phyloP scores from a whole-genome alignment of 148 eudicot genomes.

The Chenopodium suecicum region DNA sequence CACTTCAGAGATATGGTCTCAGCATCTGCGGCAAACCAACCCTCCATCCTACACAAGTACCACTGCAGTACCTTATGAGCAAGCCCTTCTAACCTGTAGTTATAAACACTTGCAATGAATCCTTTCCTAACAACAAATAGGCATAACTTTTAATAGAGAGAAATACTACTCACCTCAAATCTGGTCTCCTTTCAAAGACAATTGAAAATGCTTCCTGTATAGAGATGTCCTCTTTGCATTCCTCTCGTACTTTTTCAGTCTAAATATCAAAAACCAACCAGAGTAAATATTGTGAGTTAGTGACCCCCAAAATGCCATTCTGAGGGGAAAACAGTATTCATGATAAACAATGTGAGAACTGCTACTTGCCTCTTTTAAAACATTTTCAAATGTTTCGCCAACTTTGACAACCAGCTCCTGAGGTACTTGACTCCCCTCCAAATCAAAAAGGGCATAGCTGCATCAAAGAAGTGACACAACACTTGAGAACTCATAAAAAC shows the following conservation, averaged over 20 bases:
- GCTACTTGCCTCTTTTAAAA: constrained; percentile 68
- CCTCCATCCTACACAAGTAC: constrained; percentile 99
- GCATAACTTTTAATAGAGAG: neutral
- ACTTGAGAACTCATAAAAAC: neutral
- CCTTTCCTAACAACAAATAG: neutral
- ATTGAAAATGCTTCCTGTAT: constrained; percentile 66
- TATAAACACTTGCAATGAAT: constrained; percentile 9
- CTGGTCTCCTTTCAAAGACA: constrained; percentile 84
- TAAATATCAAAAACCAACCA: constrained; percentile 29
- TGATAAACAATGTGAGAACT: neutral
- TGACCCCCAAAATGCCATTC: constrained; percentile 5
- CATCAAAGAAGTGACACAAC: constrained; percentile 9
- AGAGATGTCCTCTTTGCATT: constrained; percentile 71
- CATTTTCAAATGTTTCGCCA: constrained; percentile 79
- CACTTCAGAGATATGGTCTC: constrained; percentile 85
- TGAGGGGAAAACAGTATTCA: neutral
- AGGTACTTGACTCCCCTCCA: constrained; percentile 93
- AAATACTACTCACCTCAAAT: constrained; percentile 48
- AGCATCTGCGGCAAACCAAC: constrained; percentile 99
- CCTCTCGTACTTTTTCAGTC: constrained; percentile 74
- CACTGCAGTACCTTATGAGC: constrained; percentile 94
- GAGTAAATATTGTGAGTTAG: constrained; percentile 2
- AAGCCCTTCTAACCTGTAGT: constrained; percentile 84
- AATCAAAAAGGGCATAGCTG: constrained; percentile 95
- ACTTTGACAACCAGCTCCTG: constrained; percentile 79